Conservation (phyloP, 495 filamentous ascomycete species). For the Neurospora sp. region DNA sequence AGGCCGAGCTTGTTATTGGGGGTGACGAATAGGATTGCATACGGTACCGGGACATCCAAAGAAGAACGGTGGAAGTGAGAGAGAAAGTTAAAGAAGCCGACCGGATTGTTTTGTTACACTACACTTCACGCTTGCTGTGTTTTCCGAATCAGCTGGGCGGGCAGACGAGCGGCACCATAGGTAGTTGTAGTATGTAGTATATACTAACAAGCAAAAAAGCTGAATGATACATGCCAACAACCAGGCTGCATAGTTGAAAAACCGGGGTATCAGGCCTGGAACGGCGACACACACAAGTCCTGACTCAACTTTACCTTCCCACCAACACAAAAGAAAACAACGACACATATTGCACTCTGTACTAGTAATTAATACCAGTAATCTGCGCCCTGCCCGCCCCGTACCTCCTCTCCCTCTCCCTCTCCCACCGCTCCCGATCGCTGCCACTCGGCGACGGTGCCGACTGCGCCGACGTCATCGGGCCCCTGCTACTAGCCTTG, state of each 20-base stretch:
- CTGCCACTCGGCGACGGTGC: background rate
- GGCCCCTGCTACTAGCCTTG: conserved; percentile 24
- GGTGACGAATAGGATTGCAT: background rate
- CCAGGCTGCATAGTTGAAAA: background rate
- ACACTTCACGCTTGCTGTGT: background rate
- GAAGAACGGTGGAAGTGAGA: background rate
- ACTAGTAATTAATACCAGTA: background rate
- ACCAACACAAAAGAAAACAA: background rate
- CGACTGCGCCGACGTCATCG: background rate
- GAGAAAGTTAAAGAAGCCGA: background rate
- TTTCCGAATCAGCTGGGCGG: background rate
- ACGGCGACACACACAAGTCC: background rate
- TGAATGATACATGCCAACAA: background rate
- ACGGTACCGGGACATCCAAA: background rate
- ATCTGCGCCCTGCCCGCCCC: background rate
- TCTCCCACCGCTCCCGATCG: background rate
- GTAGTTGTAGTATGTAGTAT: background rate
- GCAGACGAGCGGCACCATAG: background rate
- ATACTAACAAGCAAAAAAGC: background rate
- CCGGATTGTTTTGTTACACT: background rate
- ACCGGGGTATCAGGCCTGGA: background rate
- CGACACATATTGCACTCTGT: background rate
- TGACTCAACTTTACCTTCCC: background rate
- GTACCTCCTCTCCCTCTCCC: background rate
- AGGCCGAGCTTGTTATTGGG: background rate